A percentile compares a stretch with the other conserved stretches of the same genome.
These are phyloP conservation scores for Talaromyces adpressus DNA, from an alignment of 495 filamentous ascomycete species.

Conservation along the genomic window DNA sequence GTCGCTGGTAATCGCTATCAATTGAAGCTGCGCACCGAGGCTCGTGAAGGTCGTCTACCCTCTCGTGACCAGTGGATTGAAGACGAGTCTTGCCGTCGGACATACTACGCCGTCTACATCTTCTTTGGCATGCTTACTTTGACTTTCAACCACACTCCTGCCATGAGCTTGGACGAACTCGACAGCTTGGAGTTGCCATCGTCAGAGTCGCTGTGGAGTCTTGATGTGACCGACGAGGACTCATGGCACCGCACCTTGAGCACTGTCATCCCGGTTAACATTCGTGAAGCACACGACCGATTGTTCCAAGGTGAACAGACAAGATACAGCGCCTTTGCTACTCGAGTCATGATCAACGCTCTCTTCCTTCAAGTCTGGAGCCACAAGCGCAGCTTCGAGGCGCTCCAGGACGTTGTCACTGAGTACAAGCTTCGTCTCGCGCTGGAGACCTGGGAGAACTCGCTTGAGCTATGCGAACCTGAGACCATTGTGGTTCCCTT, in stretches of 20 bases:
- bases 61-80: conserved; percentile 91
- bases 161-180: conserved; percentile 97
- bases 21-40: conserved; percentile 83
- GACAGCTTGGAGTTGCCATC: conserved; percentile 89
- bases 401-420: conserved; percentile 90
- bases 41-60: conserved; percentile 68
- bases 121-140: conserved; percentile 96
- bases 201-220: conserved; percentile 90
- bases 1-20: conserved; percentile 96
- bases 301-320: conserved; percentile 89
- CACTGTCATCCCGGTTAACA: conserved; percentile 66
- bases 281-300: conserved; percentile 88
- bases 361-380: conserved; percentile 98
- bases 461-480: conserved; percentile 86
- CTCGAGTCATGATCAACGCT: conserved; percentile 97
- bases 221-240: conserved; percentile 70
- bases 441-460: conserved; percentile 96
- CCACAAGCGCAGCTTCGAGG: conserved; percentile 94
- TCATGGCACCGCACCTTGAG: conserved; percentile 74
- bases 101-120: conserved; percentile 98
- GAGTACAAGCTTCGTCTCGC: conserved; percentile 97
- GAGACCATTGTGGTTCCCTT: conserved; percentile 86
- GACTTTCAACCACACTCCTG: conserved; percentile 95
- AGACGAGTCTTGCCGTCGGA: conserved; percentile 92
- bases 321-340: conserved; percentile 94